phyloP scores from a whole-genome alignment of 441 rosid genomes.

The Eruca vesicaria region DNA sequence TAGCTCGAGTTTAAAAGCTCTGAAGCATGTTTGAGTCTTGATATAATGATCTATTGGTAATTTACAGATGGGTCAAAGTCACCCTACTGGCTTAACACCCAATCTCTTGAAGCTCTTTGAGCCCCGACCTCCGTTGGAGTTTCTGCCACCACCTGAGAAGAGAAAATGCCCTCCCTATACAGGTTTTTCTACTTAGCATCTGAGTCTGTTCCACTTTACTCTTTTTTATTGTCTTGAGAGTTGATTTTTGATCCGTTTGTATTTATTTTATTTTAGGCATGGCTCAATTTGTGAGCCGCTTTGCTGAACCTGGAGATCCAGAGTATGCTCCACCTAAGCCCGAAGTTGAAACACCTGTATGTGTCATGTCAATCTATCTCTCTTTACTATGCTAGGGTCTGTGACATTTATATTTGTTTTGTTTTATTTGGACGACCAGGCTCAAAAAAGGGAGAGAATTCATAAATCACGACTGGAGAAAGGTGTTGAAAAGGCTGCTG shows the following conservation, averaged over 20 bases:
- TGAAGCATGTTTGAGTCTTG: neutral
- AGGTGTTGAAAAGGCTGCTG: constrained; percentile 83
- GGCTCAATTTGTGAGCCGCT: constrained; percentile 79
- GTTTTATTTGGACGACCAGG: constrained; percentile 35
- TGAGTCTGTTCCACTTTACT: neutral
- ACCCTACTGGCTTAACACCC: constrained; percentile 89
- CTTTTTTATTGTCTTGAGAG: neutral
- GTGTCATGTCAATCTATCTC: neutral
- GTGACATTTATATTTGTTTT: constrained; percentile 5
- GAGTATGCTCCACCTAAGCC: constrained; percentile 85
- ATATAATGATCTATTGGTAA: constrained; percentile 9
- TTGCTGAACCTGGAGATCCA: constrained; percentile 89
- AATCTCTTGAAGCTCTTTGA: constrained; percentile 92
- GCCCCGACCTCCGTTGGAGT: constrained; percentile 88
- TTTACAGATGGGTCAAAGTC: constrained; percentile 94
- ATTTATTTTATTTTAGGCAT: constrained; percentile 49
- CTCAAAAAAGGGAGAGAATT: constrained; percentile 72
- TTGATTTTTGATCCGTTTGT: neutral
- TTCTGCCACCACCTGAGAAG: constrained; percentile 86
- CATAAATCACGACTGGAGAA: constrained; percentile 75
- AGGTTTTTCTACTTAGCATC: constrained; percentile 39
- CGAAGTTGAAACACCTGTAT: constrained; percentile 83
- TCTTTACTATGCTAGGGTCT: neutral
- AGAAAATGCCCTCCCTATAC: constrained; percentile 79
- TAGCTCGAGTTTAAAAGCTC: neutral